Percentiles rank a stretch among this genome's conserved stretches.
These are phyloP conservation scores for Volutella citrinella DNA, from an alignment of 2,329 filamentous ascomycete species.

Conservation along the genomic window DNA sequence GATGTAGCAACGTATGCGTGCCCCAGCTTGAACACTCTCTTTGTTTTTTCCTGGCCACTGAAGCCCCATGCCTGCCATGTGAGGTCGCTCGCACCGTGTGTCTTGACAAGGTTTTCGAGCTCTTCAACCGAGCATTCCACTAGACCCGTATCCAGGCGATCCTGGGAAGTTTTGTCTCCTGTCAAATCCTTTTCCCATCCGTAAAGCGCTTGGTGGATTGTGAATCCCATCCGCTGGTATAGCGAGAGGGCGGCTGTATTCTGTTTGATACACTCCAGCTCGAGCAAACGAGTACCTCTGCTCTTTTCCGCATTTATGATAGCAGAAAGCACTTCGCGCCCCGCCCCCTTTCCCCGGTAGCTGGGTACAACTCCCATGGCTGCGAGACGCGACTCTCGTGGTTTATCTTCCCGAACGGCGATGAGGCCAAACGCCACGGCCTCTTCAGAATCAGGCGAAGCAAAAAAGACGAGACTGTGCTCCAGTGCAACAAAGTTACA, in stretches of 20 bases:
- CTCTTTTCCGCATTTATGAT: conserved; percentile 1
- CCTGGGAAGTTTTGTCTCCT: no score
- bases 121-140: not conserved
- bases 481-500: conserved; percentile 1
- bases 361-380: conserved; percentile 17
- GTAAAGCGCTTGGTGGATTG: conserved; percentile 2
- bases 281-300: conserved; percentile 4
- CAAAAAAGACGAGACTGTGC: not conserved
- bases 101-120: not conserved
- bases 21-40: conserved; percentile 13
- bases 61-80: conserved; percentile 4
- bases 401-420: conserved; percentile 15
- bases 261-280: conserved; percentile 19
- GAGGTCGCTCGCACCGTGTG: not conserved
- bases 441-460: not conserved
- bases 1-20: conserved; percentile 17
- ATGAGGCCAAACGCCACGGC: conserved; percentile 14
- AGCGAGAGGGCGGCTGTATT: conserved; percentile 15
- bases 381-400: conserved; percentile 13
- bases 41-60: not conserved
- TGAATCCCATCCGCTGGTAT: conserved; percentile 16
- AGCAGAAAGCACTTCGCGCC: not conserved
- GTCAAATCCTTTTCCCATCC: not conserved
- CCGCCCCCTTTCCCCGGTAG: conserved; percentile 14
- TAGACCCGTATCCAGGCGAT: not conserved